These are phyloP conservation scores for Chytriomyces sp. DNA, from an alignment of 192 early-diverging fungal species.

Conservation along the genomic window DNA sequence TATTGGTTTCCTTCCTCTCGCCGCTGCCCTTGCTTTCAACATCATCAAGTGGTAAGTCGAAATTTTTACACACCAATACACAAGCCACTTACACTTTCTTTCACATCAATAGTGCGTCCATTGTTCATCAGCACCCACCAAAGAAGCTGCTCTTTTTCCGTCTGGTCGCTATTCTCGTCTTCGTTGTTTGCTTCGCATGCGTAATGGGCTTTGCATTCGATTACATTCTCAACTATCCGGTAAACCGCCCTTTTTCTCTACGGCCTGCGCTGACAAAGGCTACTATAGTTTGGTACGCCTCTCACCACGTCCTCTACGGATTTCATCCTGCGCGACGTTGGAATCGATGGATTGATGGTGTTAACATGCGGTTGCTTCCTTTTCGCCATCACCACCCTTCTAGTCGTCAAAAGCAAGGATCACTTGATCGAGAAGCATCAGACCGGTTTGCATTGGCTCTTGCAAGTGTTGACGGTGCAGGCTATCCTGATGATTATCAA, in stretches of 20 bases:
- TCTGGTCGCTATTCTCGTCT: neutral
- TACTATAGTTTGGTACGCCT: too few species aligned
- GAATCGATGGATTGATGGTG: neutral
- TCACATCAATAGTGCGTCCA: too few species aligned
- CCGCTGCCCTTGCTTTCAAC: neutral
- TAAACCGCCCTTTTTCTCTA: too few species aligned
- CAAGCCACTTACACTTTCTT: too few species aligned
- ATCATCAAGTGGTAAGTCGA: too few species aligned
- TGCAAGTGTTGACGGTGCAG: neutral
- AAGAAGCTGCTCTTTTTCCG: too few species aligned
- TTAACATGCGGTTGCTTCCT: neutral
- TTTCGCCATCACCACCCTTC: neutral
- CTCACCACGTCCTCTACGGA: neutral
- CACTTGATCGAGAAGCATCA: neutral
- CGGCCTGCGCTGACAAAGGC: too few species aligned
- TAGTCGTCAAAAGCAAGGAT: neutral
- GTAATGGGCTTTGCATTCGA: neutral
- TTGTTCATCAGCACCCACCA: too few species aligned
- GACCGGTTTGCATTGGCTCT: neutral
- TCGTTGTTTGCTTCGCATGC: neutral
- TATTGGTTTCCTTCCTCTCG: constrained; percentile 18
- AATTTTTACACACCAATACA: too few species aligned
- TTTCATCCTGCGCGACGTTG: neutral
- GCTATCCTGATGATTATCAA: neutral
- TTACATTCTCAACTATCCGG: neutral